Evolutionary conservation across 179 eudicot genomes (phyloP), one percentile per base, ranked within the genome.

Genomic region (Silene noctiflora): DNA sequence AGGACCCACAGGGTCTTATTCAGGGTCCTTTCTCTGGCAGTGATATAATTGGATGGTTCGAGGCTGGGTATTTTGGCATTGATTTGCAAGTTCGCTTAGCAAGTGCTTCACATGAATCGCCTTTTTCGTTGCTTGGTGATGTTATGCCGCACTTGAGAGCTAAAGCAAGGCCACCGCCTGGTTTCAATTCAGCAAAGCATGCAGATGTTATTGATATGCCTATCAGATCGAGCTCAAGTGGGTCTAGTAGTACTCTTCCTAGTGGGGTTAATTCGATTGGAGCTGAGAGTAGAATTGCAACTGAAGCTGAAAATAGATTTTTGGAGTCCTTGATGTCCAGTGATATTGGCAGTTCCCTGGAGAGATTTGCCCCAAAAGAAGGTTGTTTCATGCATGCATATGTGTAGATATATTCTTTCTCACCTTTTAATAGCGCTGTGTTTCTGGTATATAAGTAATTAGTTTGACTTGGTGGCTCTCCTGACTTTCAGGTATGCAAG

Each of bases 11-110:
- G 46, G 99, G 97, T 79, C 90, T 78, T 82, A 78, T 90, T 84
- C 99, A 96, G 88, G 99, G 99, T 46, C 99, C 99, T 67, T 96
- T 96, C 74, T 66, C 91, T 31, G 99, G 99, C 24, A 76, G 80
- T 74, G 99, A 96, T 83, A 88, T 96, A 68, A 96, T 96, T 81
- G 92, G 96, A 33, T 96, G 99, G 99, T 96, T 90, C 87, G 98
- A 96, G 87, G 88, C 96, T 76, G 99, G 96, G 67, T 95, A 95
- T 79, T 93, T 95, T 80, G 97, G 97, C 71, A 81, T 95, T 76
- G 98, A 95, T 66, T 89, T 95, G 79, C 90, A 33, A 69, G 99
- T 95, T 71, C 97, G 98, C 56, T 61, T 85, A 13, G 96, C 91
- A 33, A 83, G 76, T 89, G 88, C 92, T 44, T 91, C 97, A 31